Base-by-base conservation (phyloP, 768 basidiomycete genomes). In the Pleurotus djamor region DNA sequence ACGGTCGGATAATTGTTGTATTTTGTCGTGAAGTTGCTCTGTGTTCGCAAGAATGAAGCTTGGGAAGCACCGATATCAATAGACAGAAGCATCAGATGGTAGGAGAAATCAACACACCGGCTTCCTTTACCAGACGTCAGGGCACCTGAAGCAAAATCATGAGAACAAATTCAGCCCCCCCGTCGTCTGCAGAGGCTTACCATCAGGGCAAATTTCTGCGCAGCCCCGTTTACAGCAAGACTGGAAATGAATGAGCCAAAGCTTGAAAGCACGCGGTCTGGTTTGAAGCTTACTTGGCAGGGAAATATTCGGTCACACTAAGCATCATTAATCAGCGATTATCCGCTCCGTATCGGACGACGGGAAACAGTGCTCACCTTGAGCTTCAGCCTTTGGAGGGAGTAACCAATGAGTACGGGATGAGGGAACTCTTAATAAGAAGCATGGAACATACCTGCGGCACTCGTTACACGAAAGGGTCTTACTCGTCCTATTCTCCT, bases 31-130 rank as follows among this genome's bases (percentile, higher is more conserved):
- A 41, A 87, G 71, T 65, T 86, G 83, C 60, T 85, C 85, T 6
- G 86, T 86, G 64, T 86, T 85, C 12, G 86, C 86, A 37, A 88
- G 81, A 63, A 88, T 87, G 61, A 87, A 88, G 57, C 86, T 86
- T 60, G 48, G 21, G 21, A 28, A 59, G 35, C 35, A 56, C 57
- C 16, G 61, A 51, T 37, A 55, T 58, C 52, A 61, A 58, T 48
- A 65, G 59, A 38, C 58, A 16, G 16, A 41, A 35, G 21, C 49
- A 48, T 61, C 48, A 60, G 65, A 62, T 57, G 47, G 48, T 43
- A n/a, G 55, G 48, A 52, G 48, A 9, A 12, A 17, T 56, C 45
- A 58, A 68, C 76, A 58, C 66, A 83, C 85, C 85, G 83, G 74
- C 84, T 85, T 68, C 86, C 84, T 60, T 81, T 78, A 56, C 84